phyloP scores from a whole-genome alignment of 345 rosid genomes.

The Rhodomyrtus tomentosa region DNA sequence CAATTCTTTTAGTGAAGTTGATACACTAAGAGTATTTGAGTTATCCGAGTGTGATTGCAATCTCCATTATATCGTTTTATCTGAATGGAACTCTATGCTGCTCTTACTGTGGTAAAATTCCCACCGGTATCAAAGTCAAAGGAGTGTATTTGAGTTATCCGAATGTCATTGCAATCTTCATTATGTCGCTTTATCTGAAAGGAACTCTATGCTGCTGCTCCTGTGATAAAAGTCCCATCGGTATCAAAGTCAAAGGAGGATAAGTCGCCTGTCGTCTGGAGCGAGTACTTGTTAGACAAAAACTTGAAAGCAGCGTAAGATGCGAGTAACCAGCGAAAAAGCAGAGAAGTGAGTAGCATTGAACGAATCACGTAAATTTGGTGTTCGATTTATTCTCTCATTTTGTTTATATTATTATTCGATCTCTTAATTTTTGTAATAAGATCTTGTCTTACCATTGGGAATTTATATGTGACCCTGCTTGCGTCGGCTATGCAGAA shows the following conservation, averaged over 20 bases:
- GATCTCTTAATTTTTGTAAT: not conserved
- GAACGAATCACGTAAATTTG: not conserved
- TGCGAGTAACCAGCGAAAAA: too few relatives aligned
- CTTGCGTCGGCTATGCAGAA: not conserved
- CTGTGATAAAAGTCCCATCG: too few relatives aligned
- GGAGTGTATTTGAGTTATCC: not conserved
- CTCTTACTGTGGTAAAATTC: not conserved
- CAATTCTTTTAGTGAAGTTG: not conserved
- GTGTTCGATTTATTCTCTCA: not conserved
- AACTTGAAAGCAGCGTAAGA: too few relatives aligned
- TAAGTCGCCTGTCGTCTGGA: too few relatives aligned
- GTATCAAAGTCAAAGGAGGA: too few relatives aligned
- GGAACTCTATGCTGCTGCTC: not conserved
- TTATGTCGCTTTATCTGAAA: not conserved
- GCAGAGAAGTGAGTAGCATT: not conserved
- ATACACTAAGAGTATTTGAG: not conserved
- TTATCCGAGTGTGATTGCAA: not conserved
- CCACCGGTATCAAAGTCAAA: too few relatives aligned
- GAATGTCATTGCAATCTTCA: not conserved
- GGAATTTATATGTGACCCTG: not conserved
- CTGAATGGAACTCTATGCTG: fast-evolving
- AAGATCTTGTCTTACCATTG: not conserved
- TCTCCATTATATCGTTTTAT: not conserved
- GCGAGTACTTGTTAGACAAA: too few relatives aligned
- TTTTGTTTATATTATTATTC: not conserved